phyloP scores from a whole-genome alignment of 2,329 filamentous ascomycete species.

The Penicillium sp. region DNA sequence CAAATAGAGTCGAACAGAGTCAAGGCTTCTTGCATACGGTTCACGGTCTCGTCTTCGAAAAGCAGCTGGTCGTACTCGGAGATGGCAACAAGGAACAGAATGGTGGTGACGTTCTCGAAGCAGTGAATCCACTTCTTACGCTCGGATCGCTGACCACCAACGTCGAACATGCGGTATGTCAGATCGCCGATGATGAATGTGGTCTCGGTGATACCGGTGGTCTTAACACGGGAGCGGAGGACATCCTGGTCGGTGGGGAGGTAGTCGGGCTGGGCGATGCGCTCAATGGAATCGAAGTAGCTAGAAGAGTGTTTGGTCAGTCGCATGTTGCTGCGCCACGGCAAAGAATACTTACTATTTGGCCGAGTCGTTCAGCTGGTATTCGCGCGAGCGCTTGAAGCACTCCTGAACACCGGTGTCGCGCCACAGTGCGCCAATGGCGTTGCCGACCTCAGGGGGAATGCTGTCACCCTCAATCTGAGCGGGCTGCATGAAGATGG shows the following conservation, averaged over 20 bases:
- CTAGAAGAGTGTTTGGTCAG: constrained; percentile 53
- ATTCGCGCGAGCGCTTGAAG: constrained; percentile 93
- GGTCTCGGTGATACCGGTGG: constrained; percentile 94
- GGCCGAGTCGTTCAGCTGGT: constrained; percentile 94
- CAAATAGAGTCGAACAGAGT: constrained; percentile 73
- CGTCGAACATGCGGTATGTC: constrained; percentile 97
- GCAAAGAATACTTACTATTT: constrained; percentile 73
- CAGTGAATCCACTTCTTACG: constrained; percentile 99
- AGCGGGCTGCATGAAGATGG: constrained; percentile 96
- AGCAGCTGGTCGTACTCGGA: constrained; percentile 96
- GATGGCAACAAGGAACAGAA: constrained; percentile 94
- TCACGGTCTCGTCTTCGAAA: constrained; percentile 93
- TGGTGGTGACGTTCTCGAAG: constrained; percentile 96
- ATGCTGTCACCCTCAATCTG: constrained; percentile 95
- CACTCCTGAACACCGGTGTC: constrained; percentile 91
- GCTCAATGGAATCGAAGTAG: constrained; percentile 94
- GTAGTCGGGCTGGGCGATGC: constrained; percentile 88
- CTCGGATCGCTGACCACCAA: constrained; percentile 92
- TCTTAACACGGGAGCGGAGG: constrained; percentile 94
- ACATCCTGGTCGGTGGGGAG: constrained; percentile 95
- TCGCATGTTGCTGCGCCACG: not conserved
- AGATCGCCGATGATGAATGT: constrained; percentile 93
- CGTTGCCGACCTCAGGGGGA: constrained; percentile 89
- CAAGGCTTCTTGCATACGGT: constrained; percentile 73
- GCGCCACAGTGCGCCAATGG: constrained; percentile 90